A percentile compares a stretch with the other conserved stretches of the same genome.
Conservation (phyloP, 352 stramenopile species). For the Pythium guiyangense region DNA sequence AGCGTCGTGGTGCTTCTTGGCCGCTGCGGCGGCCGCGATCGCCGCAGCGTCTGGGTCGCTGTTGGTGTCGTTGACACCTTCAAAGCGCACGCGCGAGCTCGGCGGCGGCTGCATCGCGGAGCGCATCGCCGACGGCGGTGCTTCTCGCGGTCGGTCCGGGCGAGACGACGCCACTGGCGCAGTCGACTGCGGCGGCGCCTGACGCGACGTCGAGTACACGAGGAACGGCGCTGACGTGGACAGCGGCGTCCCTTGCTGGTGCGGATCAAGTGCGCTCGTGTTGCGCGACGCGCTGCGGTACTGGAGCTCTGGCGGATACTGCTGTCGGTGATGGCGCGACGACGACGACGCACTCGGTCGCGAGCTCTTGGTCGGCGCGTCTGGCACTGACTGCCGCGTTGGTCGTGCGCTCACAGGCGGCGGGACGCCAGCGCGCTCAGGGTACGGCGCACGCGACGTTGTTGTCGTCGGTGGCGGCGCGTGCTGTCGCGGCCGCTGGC, state of each 20-base stretch:
- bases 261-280: too few relatives aligned
- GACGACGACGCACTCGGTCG: constrained; percentile 10
- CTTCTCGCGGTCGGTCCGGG: constrained; percentile 15
- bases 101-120: too few relatives aligned
- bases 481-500: constrained; percentile 10
- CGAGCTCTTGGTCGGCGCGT: constrained; percentile 2
- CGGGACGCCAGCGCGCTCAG: too few relatives aligned
- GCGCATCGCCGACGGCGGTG: constrained; percentile 28
- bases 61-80: too few relatives aligned
- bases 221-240: constrained; percentile 43
- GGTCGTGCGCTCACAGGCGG: constrained; percentile 7
- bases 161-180: constrained; percentile 9
- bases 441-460: too few relatives aligned
- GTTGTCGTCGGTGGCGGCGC: constrained; percentile 4
- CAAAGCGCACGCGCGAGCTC: constrained; percentile 33
- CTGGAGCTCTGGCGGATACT: constrained; percentile 25
- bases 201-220: constrained; percentile 27
- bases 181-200: background rate
- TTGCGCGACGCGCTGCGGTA: constrained; percentile 35
- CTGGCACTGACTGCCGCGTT: constrained; percentile 13
- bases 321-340: constrained; percentile 9
- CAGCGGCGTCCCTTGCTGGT: constrained; percentile 30
- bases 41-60: background rate
- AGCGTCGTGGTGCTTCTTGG: too few relatives aligned
- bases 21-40: background rate